A percentile compares a stretch with the other conserved stretches of the same genome.
phyloP scores from a whole-genome alignment of 2,329 filamentous ascomycete genomes.

The Fusarium sp. region DNA sequence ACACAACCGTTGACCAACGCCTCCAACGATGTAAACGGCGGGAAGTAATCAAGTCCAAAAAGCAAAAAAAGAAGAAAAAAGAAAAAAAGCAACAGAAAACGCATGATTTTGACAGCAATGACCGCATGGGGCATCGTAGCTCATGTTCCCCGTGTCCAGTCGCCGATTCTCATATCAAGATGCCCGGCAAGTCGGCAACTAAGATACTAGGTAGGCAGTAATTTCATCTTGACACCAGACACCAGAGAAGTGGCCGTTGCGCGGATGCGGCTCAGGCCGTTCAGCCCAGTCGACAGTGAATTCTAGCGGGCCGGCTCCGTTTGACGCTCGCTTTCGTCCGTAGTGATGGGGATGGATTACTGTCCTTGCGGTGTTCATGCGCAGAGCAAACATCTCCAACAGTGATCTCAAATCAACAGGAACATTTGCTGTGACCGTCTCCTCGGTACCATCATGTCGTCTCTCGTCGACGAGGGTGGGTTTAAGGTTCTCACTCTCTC shows the following conservation, averaged over 20 bases:
- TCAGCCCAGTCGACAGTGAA: background rate
- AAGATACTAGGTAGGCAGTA: background rate
- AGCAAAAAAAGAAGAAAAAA: background rate
- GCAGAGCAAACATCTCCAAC: background rate
- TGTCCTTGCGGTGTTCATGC: background rate
- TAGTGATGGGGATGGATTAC: background rate
- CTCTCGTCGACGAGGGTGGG: constrained; percentile 38
- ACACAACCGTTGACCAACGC: background rate
- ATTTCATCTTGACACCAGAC: background rate
- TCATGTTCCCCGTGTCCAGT: background rate
- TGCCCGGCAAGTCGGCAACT: constrained; percentile 1
- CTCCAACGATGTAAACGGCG: background rate
- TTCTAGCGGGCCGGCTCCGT: background rate
- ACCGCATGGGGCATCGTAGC: background rate
- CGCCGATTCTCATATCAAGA: background rate
- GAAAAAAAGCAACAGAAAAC: background rate
- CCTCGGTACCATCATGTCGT: constrained; percentile 30
- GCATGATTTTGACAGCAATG: background rate
- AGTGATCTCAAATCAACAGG: constrained; percentile 4
- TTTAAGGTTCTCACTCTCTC: constrained; percentile 48
- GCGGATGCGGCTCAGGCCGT: constrained; percentile 12
- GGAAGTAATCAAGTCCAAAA: background rate
- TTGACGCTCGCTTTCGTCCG: background rate
- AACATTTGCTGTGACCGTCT: constrained; percentile 13
- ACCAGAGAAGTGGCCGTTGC: constrained; percentile 3